These are phyloP conservation scores for Mycena vitilis DNA, from an alignment of 768 basidiomycete species.

Conservation along the genomic window DNA sequence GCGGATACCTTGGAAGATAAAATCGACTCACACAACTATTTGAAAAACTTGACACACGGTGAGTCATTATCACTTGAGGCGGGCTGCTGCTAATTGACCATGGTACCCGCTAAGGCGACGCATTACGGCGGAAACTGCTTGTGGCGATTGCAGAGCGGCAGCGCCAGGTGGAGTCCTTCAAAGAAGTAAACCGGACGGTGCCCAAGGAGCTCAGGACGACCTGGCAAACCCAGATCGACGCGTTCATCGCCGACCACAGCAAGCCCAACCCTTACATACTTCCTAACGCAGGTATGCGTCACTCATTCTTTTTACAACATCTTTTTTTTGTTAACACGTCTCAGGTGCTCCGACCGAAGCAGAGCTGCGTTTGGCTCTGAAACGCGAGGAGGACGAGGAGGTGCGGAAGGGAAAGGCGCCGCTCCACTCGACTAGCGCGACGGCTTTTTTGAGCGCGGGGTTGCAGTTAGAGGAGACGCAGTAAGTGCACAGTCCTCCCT, in stretches of 20 bases:
- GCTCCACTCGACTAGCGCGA: constrained; percentile 15
- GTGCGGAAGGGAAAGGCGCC: background rate
- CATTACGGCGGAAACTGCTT: constrained; percentile 18
- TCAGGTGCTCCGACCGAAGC: too few relatives aligned
- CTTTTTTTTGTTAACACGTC: too few relatives aligned
- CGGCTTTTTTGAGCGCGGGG: constrained; percentile 16
- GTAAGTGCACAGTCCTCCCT: background rate
- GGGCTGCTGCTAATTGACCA: background rate
- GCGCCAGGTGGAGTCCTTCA: constrained; percentile 12
- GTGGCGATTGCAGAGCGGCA: constrained; percentile 25
- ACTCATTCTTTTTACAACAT: too few relatives aligned
- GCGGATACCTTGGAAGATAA: background rate
- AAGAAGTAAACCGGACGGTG: constrained; percentile 9
- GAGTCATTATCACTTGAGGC: background rate
- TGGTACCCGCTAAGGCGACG: background rate
- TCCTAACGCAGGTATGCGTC: too few relatives aligned
- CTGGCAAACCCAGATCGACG: constrained; percentile 9
- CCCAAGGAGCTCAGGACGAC: background rate
- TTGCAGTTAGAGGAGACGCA: constrained; percentile 23
- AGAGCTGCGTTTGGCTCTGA: background rate
- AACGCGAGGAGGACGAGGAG: constrained; percentile 9
- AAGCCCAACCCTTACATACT: background rate
- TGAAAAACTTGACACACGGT: background rate
- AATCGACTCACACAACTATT: background rate
- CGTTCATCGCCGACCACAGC: constrained; percentile 10